Evolutionary conservation across 2,329 filamentous ascomycete genomes (phyloP), one percentile per base, ranked within the genome.

Genomic region (Cytospora piceae): DNA sequence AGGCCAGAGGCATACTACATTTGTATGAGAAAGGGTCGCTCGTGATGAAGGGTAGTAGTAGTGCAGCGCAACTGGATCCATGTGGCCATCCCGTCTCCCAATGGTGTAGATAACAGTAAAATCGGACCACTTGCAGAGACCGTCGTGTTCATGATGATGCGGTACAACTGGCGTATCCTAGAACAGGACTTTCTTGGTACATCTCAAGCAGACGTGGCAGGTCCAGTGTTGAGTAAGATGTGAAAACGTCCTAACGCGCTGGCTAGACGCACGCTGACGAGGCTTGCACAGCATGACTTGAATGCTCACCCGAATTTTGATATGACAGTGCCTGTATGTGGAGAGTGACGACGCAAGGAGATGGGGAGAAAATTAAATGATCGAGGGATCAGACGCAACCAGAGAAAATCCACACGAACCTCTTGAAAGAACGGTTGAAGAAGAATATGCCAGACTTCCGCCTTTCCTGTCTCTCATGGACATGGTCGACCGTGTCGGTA

Each of bases 401-500:
- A 22, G 27, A n/a, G 60, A 34, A 62, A 22, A 49, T 24, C 1
- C 17, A 56, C 49, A 64, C 66, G 61, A 52, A 68, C 66, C 61
- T 68, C 29, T 68, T 68, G 63, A 68, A 68, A 22, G 63, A 63
- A 7, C 66, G 56, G 12, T 64, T 65, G 29, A 68, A 68, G 56
- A 62, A 68, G 52, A 68, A 68, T 29, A 68, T 66, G 3, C 66
- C 66, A 17, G 66, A 68, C 63, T 66, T 68, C 22, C 66, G 63
- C 24, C 66, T 60, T 39, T 63, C 57, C 37, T 32, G 46, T 22
- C 46, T 62, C 51, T 66, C 64, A 51, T 51, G 54, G 49, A 64
- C 59, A 11, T 60, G 29, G 11, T 67, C 66, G 24, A 29, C 63
- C 3, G 54, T 24, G n/a, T 52, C 64, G 51, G 66, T 66, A n/a